Conservation (phyloP, 805 yeast species). For the Hanseniaspora lindneri region DNA sequence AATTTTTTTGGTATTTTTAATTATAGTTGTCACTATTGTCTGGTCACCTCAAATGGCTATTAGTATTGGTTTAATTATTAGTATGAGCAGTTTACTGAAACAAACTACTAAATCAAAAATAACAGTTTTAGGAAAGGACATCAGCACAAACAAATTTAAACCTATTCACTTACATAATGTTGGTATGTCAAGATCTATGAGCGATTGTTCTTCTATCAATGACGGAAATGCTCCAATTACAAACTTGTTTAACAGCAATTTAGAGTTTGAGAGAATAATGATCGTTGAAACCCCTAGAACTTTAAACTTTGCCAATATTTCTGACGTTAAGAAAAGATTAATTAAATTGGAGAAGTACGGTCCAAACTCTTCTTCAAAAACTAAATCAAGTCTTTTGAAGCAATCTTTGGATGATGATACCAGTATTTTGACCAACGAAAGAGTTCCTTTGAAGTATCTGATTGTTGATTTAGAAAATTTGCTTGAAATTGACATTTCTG, state of each 20-base stretch:
- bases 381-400: neutral
- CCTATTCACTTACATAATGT: conserved; percentile 3
- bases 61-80: conserved; percentile 29
- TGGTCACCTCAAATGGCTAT: conserved; percentile 35
- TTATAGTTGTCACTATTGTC: conserved; percentile 17
- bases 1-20: conserved; percentile 21
- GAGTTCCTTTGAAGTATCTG: conserved; percentile 12
- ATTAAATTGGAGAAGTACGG: conserved; percentile 17
- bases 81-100: conserved; percentile 30
- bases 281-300: conserved; percentile 15
- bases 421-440: neutral
- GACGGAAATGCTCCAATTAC: neutral
- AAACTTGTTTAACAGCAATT: neutral
- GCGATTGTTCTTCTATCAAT: conserved; percentile 3
- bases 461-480: conserved; percentile 15
- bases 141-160: conserved; percentile 17
- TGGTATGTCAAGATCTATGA: conserved; percentile 4
- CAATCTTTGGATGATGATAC: conserved; percentile 1
- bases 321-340: conserved; percentile 14
- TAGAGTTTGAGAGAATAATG: conserved; percentile 17
- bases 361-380: conserved; percentile 14
- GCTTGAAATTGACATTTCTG: conserved; percentile 15
- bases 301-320: conserved; percentile 15
- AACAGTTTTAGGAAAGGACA: conserved; percentile 35
- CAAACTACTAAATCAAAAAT: conserved; percentile 35